Evolutionary conservation across 2,329 filamentous ascomycete genomes (phyloP), one percentile per base, ranked within the genome.

Genomic region (Monosporascus sp.): DNA sequence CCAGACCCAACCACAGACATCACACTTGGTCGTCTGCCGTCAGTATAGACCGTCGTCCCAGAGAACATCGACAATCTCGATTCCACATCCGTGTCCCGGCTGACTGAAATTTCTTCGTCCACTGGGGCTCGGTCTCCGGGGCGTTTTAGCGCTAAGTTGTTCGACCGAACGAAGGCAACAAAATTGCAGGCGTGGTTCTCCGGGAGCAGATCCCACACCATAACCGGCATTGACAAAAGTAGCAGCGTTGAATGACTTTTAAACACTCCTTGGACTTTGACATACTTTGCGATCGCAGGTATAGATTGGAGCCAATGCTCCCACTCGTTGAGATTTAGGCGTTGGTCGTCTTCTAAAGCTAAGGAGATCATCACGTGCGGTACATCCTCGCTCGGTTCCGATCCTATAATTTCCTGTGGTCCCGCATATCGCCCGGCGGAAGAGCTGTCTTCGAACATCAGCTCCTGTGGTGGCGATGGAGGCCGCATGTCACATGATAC

Each of bases 351-450:
- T 60, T 84, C 81, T 1, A 85, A 68, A 0, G 81, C 79, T 6
- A 84, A 64, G 0, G 80, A 83, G 31, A 84, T 81, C 76, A 84
- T 81, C 41, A 84, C 80, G 58, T 84, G 81, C 3, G 81, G 81
- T 3, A 77, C 74, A 51, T 81, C 74, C 58, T 82, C 78, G 50
- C 77, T 79, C 2, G 80, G 80, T 51, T 79, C 78, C 3, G 65
- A 63, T 2, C 63, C 60, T 7, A 66, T 49, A 20, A 66, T 62
- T 3, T 68, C 64, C 41, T 67, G 63, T 9, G 60, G 53, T 17
- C 55, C 59, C 16, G 57, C 59, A n/a, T 61, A 64, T 38, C 65
- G 60, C 14, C 64, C 72, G 55, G 55, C 68, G 46, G 56, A 53
- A 11, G 60, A 49, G 38, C 60, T 60, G 54, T 55, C n/a, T 55